A percentile compares a stretch with the other conserved stretches of the same genome.
Evolutionary conservation across 2,329 filamentous ascomycete genomes (phyloP).

Genomic region (Diaporthe citri): DNA sequence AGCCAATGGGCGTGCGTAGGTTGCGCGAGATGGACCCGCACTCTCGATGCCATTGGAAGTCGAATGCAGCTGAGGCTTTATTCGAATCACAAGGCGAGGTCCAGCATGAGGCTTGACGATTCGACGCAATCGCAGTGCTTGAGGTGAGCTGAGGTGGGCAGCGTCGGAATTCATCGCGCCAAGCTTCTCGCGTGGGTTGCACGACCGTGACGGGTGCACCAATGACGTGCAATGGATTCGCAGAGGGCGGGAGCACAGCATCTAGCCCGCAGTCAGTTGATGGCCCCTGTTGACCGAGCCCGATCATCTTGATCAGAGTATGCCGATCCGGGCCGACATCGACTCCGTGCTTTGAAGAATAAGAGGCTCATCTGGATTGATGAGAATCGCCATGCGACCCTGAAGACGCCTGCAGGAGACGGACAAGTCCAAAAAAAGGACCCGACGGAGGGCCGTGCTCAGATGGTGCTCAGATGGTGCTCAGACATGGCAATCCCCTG

Average conservation of each 20-base stretch:
- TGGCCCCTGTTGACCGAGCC: neutral
- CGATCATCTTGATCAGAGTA: neutral
- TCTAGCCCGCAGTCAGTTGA: neutral
- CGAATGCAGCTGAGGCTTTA: neutral
- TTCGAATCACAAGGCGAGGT: too few relatives aligned
- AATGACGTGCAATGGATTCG: neutral
- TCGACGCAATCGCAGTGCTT: neutral
- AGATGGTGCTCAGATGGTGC: too few relatives aligned
- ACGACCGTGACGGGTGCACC: neutral
- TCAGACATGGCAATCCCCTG: neutral
- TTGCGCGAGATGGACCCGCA: neutral
- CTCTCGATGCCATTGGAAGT: neutral
- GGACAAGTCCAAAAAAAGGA: too few relatives aligned
- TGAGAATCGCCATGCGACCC: neutral
- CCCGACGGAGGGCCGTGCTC: neutral
- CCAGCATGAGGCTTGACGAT: neutral
- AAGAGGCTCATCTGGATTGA: neutral
- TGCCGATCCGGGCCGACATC: neutral
- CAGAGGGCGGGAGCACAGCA: slow-evolving; percentile 3
- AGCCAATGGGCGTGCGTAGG: neutral
- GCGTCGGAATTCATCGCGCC: slow-evolving; percentile 4
- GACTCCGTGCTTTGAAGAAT: neutral
- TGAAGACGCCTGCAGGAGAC: neutral
- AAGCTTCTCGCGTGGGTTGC: slow-evolving; percentile 5
- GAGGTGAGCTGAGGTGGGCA: neutral